Evolutionary conservation across 768 basidiomycete species (phyloP), one percentile per base, ranked within the genome.

Genomic region (Termitomyces sp.): DNA sequence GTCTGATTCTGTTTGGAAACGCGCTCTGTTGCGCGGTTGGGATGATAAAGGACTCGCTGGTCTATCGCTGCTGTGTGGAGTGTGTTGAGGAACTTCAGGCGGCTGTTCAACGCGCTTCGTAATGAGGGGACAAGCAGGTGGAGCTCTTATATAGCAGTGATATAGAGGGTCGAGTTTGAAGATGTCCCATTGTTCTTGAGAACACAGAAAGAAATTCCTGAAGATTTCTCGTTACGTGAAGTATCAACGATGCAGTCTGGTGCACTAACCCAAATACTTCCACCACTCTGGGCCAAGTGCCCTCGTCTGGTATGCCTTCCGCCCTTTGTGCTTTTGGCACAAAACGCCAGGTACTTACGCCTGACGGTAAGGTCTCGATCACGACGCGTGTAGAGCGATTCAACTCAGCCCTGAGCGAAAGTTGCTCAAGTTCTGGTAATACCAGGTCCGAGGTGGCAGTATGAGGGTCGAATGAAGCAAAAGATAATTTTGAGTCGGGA

Each of bases 111-210:
- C 55, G 16, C 60, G 60, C 44, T 38, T 50, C 16, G 46, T 52
- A 7, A 61, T 61, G 13, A 61, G 28, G 9, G 60, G 60, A 20
- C 60, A 61, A 18, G 39, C 55, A 36, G 83, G 80, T 56, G 74
- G 73, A 38, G 70, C 70, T 36, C 74, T 80, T 9, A 91, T 84
- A 60, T 75, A 72, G 68, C 91, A 93, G 24, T 83, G 81, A 65
- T 92, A 92, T n/a, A 73, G 71, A 3, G 88, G 85, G 68, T 93
- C 91, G 8, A 93, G 79, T 69, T 92, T 92, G 75, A 92, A 88
- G 33, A 92, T 86, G 63, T 93, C 91, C 91, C 91, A 93, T 70
- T 92, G 90, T 39, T 92, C 89, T 69, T 89, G 88, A 20, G 83
- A 81, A 68, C 82, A 82, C 22, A 57, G 33, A 32, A 45, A 57